Conservation (phyloP, 495 filamentous ascomycete species). For the Neurospora africana region DNA sequence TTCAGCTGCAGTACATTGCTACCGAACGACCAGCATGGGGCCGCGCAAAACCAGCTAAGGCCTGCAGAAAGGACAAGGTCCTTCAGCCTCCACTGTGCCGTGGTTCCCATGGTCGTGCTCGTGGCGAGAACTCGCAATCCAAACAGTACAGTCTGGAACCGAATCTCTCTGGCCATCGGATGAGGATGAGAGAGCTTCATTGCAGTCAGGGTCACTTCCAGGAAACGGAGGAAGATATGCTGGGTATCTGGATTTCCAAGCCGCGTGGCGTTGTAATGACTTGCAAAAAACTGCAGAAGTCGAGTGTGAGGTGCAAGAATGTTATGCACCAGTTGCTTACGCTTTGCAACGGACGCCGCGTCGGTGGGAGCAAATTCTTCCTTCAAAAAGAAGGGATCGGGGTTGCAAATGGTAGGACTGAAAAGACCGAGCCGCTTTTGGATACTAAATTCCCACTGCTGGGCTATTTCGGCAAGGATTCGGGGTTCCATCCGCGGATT, state of each 20-base stretch:
- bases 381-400: constrained; percentile 80
- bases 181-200: constrained; percentile 62
- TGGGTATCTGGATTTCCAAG: constrained; percentile 71
- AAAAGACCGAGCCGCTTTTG: constrained; percentile 71
- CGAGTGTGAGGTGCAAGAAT: constrained; percentile 76
- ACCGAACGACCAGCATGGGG: constrained; percentile 89
- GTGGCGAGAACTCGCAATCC: constrained; percentile 64
- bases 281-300: constrained; percentile 78
- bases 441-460: constrained; percentile 77
- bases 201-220: constrained; percentile 62
- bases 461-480: constrained; percentile 70
- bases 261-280: constrained; percentile 85
- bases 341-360: constrained; percentile 58
- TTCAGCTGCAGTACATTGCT: constrained; percentile 88
- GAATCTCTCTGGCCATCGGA: constrained; percentile 79
- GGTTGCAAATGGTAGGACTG: constrained; percentile 59
- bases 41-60: constrained; percentile 74
- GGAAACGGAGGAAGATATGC: constrained; percentile 65
- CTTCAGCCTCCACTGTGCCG: constrained; percentile 66
- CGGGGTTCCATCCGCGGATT: constrained; percentile 79
- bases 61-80: constrained; percentile 77
- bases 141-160: constrained; percentile 79
- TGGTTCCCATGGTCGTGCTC: constrained; percentile 49
- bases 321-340: constrained; percentile 67
- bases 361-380: constrained; percentile 91